Conservation (phyloP, 2,329 filamentous ascomycete species). For the Colletotrichum coccodes region DNA sequence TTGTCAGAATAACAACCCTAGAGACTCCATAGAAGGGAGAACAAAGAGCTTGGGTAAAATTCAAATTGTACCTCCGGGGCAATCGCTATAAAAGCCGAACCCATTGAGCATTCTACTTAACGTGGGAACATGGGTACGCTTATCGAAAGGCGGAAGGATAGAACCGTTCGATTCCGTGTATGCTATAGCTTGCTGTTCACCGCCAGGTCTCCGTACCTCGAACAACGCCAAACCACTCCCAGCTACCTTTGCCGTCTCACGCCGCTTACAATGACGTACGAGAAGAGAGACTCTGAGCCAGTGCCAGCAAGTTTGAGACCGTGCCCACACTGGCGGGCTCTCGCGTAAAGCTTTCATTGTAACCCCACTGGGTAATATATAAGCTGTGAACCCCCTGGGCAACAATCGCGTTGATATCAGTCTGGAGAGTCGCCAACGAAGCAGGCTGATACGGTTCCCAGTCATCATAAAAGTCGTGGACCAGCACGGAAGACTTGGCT, state of each 20-base stretch:
- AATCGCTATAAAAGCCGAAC: too few relatives aligned
- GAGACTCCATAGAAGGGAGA: too few relatives aligned
- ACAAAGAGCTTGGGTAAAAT: too few relatives aligned
- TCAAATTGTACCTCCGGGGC: too few relatives aligned
- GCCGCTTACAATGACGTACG: not conserved
- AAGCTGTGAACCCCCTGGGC: not conserved
- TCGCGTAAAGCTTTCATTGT: conserved; percentile 10
- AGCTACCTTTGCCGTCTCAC: not conserved
- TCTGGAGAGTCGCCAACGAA: not conserved
- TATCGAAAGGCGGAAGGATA: too few relatives aligned
- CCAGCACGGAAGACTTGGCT: not conserved
- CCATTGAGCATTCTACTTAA: too few relatives aligned
- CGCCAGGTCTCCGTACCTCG: too few relatives aligned
- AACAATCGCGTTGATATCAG: not conserved
- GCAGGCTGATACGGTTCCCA: conserved; percentile 8
- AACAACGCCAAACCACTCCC: too few relatives aligned
- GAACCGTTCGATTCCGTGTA: too few relatives aligned
- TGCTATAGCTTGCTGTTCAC: too few relatives aligned
- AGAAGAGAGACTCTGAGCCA: not conserved
- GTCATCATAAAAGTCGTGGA: conserved; percentile 5
- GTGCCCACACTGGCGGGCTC: conserved; percentile 7
- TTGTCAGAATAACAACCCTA: too few relatives aligned
- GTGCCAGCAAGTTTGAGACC: not conserved
- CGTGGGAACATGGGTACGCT: too few relatives aligned
- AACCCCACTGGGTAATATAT: conserved; percentile 15